Conservation (phyloP, 2,329 filamentous ascomycete species). For the Cladosporium colombiae region DNA sequence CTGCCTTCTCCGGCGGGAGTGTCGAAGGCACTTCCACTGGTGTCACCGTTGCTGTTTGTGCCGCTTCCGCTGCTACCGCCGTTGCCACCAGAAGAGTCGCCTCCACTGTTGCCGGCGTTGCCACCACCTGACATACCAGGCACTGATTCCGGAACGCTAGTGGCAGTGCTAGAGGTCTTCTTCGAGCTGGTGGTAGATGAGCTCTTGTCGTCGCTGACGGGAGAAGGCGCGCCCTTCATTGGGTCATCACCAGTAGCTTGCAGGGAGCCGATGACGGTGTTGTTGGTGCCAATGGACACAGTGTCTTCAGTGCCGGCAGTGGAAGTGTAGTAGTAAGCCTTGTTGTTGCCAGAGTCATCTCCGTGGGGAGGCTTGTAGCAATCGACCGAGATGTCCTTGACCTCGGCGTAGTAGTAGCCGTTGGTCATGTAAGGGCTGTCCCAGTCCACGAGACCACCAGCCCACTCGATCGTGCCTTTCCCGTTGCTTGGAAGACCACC, state of each 20-base stretch:
- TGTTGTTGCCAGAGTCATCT: slow-evolving; percentile 57
- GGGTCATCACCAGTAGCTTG: slow-evolving; percentile 77
- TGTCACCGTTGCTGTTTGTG: slow-evolving; percentile 23
- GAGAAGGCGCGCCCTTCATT: slow-evolving; percentile 29
- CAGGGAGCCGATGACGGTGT: slow-evolving; percentile 76
- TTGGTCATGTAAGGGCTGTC: slow-evolving; percentile 75
- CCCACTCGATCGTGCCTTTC: slow-evolving; percentile 85
- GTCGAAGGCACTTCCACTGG: slow-evolving; percentile 24
- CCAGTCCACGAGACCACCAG: slow-evolving; percentile 90
- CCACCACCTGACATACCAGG: slow-evolving; percentile 56
- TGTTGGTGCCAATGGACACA: slow-evolving; percentile 71
- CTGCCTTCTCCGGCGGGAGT: slow-evolving; percentile 26
- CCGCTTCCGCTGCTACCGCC: slow-evolving; percentile 36
- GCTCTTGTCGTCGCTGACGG: slow-evolving; percentile 30
- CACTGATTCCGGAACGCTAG: slow-evolving; percentile 47
- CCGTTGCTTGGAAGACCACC: slow-evolving; percentile 78
- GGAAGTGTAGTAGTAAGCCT: slow-evolving; percentile 72
- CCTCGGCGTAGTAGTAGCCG: slow-evolving; percentile 85
- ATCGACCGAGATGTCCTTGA: slow-evolving; percentile 75
- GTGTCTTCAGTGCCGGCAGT: slow-evolving; percentile 70
- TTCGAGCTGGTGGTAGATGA: slow-evolving; percentile 26
- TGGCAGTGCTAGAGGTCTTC: slow-evolving; percentile 30
- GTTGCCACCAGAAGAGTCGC: slow-evolving; percentile 23
- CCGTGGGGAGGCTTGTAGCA: slow-evolving; percentile 84
- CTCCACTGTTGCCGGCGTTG: slow-evolving; percentile 25